Base-by-base conservation (phyloP, 2,329 filamentous ascomycete genomes). In the Lachnellula willkommii region DNA sequence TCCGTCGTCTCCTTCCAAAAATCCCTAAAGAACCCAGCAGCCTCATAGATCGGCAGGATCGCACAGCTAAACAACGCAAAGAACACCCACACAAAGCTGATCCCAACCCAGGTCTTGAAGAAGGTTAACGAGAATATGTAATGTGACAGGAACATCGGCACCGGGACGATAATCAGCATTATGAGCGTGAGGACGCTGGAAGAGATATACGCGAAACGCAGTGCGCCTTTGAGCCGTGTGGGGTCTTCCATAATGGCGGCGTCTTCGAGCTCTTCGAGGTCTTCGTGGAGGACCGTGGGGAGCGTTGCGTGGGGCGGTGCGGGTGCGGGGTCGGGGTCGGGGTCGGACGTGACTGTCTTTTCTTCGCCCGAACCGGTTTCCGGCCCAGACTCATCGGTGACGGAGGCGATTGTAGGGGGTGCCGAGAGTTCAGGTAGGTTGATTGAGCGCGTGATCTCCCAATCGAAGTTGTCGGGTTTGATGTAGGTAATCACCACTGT, bases 11-110 rank as follows among this genome's bases (percentile, higher is more conserved):
- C 28, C 28, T 32, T 32, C 28, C 28, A 32, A 32, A 32, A 32
- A 32, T 32, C 40, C 28, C 20, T 14, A 8, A 52, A 52, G 40
- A 52, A 52, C 5, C 39, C 50, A 5, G 17, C 46, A 11, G 50
- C 55, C 47, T 60, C 54, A 52, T 53, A 55, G n/a, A 55, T 22
- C 22, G 57, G 57, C 12, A 53, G 47, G n/a, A 60, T 43, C 9
- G 47, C 54, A 47, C 56, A 53, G 12, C 42, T 47, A 35, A 47
- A 50, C 20, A 50, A 26, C 15, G 50, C 39, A 43, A 57, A 57
- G 40, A 57, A 54, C 12, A 52, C 49, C 52, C 58, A 60, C 4
- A 60, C 40, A 24, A 60, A 57, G 14, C 52, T 47, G 22, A 60
- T 40, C 6, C 50, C 52, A 4, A 55, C 46, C 58, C 54, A 60